Conservation (phyloP, 2,329 filamentous ascomycete genomes). For the Verticillium tricorpus region DNA sequence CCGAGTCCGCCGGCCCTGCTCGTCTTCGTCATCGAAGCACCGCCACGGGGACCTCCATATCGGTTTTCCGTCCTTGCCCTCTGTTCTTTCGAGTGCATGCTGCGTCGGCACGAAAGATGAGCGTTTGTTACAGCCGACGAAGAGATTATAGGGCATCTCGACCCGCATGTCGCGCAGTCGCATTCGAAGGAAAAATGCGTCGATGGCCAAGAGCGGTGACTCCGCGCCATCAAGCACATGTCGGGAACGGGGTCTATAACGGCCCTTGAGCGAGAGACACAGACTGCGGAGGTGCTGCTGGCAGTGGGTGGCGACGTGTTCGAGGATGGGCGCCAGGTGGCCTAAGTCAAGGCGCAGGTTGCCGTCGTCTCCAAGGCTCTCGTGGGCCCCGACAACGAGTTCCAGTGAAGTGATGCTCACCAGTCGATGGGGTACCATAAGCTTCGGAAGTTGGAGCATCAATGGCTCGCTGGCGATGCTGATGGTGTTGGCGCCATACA, state of each 20-base stretch:
- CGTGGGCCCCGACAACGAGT: slow-evolving; percentile 4
- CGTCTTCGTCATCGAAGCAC: too few species aligned
- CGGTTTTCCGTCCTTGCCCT: too few species aligned
- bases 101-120: too few species aligned
- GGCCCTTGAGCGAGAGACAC: neutral
- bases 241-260: too few species aligned
- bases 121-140: too few species aligned
- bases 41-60: neutral
- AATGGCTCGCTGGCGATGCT: slow-evolving; percentile 13
- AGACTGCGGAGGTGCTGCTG: neutral
- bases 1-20: too few species aligned
- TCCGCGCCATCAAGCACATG: neutral
- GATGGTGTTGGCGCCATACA: slow-evolving; percentile 22
- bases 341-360: neutral
- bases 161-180: neutral
- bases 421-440: slow-evolving; percentile 9
- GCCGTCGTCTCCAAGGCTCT: neutral
- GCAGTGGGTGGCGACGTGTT: neutral
- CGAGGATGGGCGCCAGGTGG: neutral
- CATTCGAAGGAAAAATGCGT: neutral
- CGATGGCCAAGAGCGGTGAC: neutral
- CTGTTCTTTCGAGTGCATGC: too few species aligned
- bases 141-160: neutral
- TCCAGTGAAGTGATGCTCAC: slow-evolving; percentile 13
- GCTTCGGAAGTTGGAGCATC: slow-evolving; percentile 12